Evolutionary conservation across 2,329 filamentous ascomycete genomes (phyloP).

Genomic region (Pseudocercospora fuligena): DNA sequence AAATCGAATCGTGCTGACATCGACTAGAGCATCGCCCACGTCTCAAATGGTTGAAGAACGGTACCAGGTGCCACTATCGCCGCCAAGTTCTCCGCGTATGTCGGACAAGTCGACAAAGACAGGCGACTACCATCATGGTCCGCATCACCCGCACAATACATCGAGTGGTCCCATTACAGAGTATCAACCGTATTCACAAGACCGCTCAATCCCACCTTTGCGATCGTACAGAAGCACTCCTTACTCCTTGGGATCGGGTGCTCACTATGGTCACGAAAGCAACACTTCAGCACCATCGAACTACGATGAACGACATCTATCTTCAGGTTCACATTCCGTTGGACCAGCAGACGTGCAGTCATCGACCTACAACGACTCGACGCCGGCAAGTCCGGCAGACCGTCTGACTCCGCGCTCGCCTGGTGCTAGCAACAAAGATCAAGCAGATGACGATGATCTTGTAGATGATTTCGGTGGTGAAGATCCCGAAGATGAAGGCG

Average conservation of each 20-base stretch:
- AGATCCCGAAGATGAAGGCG: constrained; percentile 35
- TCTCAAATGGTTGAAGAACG: constrained; percentile 47
- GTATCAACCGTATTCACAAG: constrained; percentile 15
- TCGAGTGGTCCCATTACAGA: not conserved
- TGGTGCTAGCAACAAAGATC: constrained; percentile 40
- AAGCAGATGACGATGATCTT: constrained; percentile 45
- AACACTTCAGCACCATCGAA: constrained; percentile 1
- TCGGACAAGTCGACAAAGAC: constrained; percentile 52
- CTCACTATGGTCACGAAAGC: not conserved
- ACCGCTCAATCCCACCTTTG: constrained; percentile 39
- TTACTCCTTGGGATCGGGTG: constrained; percentile 42
- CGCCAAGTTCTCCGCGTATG: constrained; percentile 57
- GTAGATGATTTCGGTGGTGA: constrained; percentile 45
- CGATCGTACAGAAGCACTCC: constrained; percentile 52
- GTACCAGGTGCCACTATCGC: constrained; percentile 54
- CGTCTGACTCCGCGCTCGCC: constrained; percentile 52
- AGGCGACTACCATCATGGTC: constrained; percentile 47
- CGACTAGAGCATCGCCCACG: constrained; percentile 13
- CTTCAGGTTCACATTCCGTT: constrained; percentile 21
- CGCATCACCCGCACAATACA: constrained; percentile 7
- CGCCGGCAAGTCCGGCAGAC: constrained; percentile 52
- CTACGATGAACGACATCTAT: constrained; percentile 15
- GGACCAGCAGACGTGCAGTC: constrained; percentile 21
- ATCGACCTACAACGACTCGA: constrained; percentile 47
- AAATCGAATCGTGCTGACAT: constrained; percentile 8